phyloP scores from a whole-genome alignment of 2,329 filamentous ascomycete species.

The Elsinoe fawcettii region DNA sequence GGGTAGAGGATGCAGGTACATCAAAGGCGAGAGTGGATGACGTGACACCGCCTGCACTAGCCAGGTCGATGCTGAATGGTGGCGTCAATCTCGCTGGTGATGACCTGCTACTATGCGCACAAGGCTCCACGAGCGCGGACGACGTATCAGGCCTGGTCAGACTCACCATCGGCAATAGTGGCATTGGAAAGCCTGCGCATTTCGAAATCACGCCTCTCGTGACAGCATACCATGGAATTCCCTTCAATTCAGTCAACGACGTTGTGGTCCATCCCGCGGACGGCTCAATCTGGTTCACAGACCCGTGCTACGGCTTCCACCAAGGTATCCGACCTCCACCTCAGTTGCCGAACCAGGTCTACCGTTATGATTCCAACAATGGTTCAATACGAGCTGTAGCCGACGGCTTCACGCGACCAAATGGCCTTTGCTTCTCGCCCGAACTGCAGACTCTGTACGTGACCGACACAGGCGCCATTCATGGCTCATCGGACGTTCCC shows the following conservation, averaged over 20 bases:
- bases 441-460: slow-evolving; percentile 45
- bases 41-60: slow-evolving; percentile 15
- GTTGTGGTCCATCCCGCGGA: slow-evolving; percentile 44
- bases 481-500: slow-evolving; percentile 2
- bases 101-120: slow-evolving; percentile 28
- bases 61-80: slow-evolving; percentile 39
- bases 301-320: slow-evolving; percentile 29
- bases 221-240: slow-evolving; percentile 53
- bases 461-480: slow-evolving; percentile 45
- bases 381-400: slow-evolving; percentile 47
- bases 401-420: slow-evolving; percentile 47
- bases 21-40: slow-evolving; percentile 30
- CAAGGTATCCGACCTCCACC: slow-evolving; percentile 49
- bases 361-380: slow-evolving; percentile 45
- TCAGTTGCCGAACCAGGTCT: slow-evolving; percentile 50
- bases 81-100: slow-evolving; percentile 39
- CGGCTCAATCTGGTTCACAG: slow-evolving; percentile 25
- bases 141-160: slow-evolving; percentile 22
- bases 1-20: slow-evolving; percentile 1
- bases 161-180: slow-evolving; percentile 15
- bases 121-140: slow-evolving; percentile 23
- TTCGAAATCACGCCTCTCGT: slow-evolving; percentile 35
- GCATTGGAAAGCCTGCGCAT: slow-evolving; percentile 18
- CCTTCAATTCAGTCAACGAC: slow-evolving; percentile 56
- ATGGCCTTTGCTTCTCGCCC: slow-evolving; percentile 50